phyloP scores from a whole-genome alignment of 1,139 yeast species.

The Yamadazyma kanchanaburiensis region DNA sequence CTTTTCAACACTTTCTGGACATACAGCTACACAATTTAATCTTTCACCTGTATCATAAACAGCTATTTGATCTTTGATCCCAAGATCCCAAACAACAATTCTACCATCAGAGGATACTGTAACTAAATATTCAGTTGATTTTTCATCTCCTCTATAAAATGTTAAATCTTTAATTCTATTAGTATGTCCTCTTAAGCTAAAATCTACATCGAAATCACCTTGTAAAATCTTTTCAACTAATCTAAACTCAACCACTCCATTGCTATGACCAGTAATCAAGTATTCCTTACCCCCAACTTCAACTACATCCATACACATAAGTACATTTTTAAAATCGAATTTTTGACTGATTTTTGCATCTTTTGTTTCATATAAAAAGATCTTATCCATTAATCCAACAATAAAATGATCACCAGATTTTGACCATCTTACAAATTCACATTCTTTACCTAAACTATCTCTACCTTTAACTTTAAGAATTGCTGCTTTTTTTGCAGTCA shows the following conservation, averaged over 20 bases:
- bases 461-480: slow-evolving; percentile 69
- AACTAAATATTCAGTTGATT: slow-evolving; percentile 50
- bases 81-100: slow-evolving; percentile 85
- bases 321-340: slow-evolving; percentile 48
- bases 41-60: slow-evolving; percentile 93
- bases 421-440: slow-evolving; percentile 66
- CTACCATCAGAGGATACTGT: slow-evolving; percentile 93
- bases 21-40: slow-evolving; percentile 77
- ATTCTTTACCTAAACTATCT: slow-evolving; percentile 60
- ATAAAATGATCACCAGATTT: slow-evolving; percentile 63
- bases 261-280: slow-evolving; percentile 64
- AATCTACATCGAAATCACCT: slow-evolving; percentile 39
- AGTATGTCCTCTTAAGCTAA: slow-evolving; percentile 73
- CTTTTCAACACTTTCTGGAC: slow-evolving; percentile 78
- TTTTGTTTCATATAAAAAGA: slow-evolving; percentile 64
- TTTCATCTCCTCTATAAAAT: slow-evolving; percentile 43
- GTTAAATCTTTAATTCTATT: slow-evolving; percentile 79
- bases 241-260: slow-evolving; percentile 69
- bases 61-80: slow-evolving; percentile 71
- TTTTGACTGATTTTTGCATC: slow-evolving; percentile 57
- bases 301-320: slow-evolving; percentile 66
- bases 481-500: slow-evolving; percentile 97
- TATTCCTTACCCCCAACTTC: slow-evolving; percentile 47
- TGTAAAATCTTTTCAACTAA: slow-evolving; percentile 20
- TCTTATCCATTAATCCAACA: slow-evolving; percentile 66